Evolutionary conservation across 306 rosid species (phyloP).

Genomic region (Lathyrus sativus): DNA sequence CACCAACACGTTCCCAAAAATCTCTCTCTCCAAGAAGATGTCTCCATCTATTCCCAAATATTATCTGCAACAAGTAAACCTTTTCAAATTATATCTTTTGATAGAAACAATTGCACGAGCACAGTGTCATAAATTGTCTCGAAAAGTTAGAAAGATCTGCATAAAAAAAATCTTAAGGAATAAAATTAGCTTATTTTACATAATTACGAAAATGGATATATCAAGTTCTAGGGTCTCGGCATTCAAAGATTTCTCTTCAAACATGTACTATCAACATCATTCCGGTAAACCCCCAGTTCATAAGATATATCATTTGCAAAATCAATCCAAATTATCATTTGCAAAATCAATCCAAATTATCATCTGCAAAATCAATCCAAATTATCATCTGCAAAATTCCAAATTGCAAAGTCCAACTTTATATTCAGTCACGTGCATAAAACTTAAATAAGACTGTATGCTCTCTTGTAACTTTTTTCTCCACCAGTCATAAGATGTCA

Average conservation of each 20-base stretch:
- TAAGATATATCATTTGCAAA: conserved; percentile 19
- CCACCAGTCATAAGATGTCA: background rate
- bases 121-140: conserved; percentile 19
- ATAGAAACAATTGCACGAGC: conserved; percentile 18
- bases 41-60: conserved; percentile 97
- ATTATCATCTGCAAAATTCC: conserved; percentile 21
- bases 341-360: background rate
- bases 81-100: conserved; percentile 29
- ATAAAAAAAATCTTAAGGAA: conserved; percentile 17
- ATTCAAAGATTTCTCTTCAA: conserved; percentile 14
- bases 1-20: conserved; percentile 96
- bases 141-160: conserved; percentile 11
- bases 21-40: conserved; percentile 89
- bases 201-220: conserved; percentile 22
- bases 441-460: conserved; percentile 14
- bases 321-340: conserved; percentile 24
- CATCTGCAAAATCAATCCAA: conserved; percentile 18
- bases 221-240: conserved; percentile 25
- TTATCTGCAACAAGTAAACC: conserved; percentile 61
- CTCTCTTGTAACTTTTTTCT: background rate
- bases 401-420: conserved; percentile 25
- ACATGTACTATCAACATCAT: conserved; percentile 28
- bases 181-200: conserved; percentile 14
- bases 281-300: conserved; percentile 16
- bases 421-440: conserved; percentile 25